Conservation (phyloP, 495 filamentous ascomycete genomes). For the Chlorociboria aeruginascens region DNA sequence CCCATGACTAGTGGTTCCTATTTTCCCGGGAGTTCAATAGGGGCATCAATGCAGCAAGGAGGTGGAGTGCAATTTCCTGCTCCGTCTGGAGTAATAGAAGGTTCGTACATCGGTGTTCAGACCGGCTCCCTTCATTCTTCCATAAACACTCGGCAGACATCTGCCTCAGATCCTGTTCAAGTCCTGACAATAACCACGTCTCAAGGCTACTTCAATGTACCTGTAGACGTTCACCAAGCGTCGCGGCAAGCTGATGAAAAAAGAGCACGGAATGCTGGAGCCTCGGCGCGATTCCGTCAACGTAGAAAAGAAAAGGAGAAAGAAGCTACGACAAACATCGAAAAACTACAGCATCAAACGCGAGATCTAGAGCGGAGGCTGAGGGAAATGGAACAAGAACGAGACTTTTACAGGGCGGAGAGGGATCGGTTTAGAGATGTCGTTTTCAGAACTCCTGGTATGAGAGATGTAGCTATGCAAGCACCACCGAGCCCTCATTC, state of each 20-base stretch:
- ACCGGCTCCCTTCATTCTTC: constrained; percentile 14
- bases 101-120: constrained; percentile 19
- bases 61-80: constrained; percentile 18
- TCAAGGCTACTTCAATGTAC: constrained; percentile 16
- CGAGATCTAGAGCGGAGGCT: constrained; percentile 43
- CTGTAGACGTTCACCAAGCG: constrained; percentile 21
- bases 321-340: constrained; percentile 53
- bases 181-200: constrained; percentile 18
- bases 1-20: constrained; percentile 14
- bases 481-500: constrained; percentile 33
- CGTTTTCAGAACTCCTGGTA: constrained; percentile 38
- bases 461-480: constrained; percentile 34
- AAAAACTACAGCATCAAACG: constrained; percentile 50
- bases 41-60: constrained; percentile 12
- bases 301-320: constrained; percentile 82
- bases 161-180: constrained; percentile 18
- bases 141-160: constrained; percentile 19
- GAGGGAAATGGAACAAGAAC: constrained; percentile 39
- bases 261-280: constrained; percentile 83
- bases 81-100: constrained; percentile 16
- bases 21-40: constrained; percentile 20
- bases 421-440: constrained; percentile 58
- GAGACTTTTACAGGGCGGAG: constrained; percentile 44
- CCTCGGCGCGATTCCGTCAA: constrained; percentile 79
- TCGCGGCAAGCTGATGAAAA: constrained; percentile 57